Evolutionary conservation across 2,329 filamentous ascomycete genomes (phyloP), one percentile per base, ranked within the genome.

Genomic region (Berkeleyomyces basicola): DNA sequence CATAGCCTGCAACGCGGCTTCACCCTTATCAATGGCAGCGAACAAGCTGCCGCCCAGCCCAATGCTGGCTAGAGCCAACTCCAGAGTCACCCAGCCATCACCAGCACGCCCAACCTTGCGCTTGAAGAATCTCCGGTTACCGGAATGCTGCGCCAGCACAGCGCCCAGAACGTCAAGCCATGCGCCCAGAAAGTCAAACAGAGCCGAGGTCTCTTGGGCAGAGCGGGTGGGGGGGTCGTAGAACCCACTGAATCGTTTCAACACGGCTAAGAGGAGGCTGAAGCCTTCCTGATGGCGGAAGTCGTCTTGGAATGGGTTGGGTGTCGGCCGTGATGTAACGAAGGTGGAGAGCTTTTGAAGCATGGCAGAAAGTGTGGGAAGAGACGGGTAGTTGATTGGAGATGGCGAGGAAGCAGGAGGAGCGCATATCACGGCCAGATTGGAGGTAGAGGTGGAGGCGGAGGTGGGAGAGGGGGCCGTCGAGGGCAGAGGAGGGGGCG

Each of bases 111-210:
- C 82, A 39, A 95, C 83, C 67, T 83, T 80, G 67, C 84, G 85
- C 64, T 83, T 82, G 71, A 97, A 97, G 75, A 92, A 96, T 68
- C 88, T 83, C 69, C 86, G 82, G 73, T 97, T 99, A 23, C 91
- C 92, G 57, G 86, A 79, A 72, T 97, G 90, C 55, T 84, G 83
- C 61, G 83, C 82, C 67, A 99, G 80, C 11, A 84, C 84, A 58
- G 86, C 85, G 1, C 87, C 85, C 37, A 97, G 75, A 11, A 93
- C 82, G 40, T 83, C 83, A 46, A 93, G 76, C n/a, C 87, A 79
- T 7, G 80, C 80, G 69, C 90, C 82, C 16, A 95, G 76, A 16
- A 92, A 76, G 65, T 82, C 79, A 69, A 90, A 87, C 63, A 88
- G 76, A 53, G 78, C 77, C 63, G 77, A 75, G 71, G 85, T 87